Percentiles rank a stretch among this genome's conserved stretches.
These are phyloP conservation scores for Trichoderma simmonsii DNA, from an alignment of 2,329 filamentous ascomycete species.

Conservation along the genomic window DNA sequence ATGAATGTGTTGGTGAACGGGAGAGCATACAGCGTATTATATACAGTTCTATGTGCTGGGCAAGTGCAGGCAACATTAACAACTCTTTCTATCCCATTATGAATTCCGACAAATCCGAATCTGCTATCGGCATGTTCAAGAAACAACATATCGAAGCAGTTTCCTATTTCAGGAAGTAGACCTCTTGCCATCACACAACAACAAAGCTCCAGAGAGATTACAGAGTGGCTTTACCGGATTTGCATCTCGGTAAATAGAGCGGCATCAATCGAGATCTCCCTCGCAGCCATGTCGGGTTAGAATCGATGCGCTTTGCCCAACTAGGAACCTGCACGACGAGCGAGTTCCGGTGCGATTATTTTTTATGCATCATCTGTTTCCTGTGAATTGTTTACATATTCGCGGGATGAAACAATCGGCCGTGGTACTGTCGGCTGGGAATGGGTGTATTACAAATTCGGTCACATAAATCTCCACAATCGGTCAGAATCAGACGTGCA, in stretches of 20 bases:
- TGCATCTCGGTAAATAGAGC: not conserved
- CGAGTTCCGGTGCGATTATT: not conserved
- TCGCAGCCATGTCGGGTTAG: not conserved
- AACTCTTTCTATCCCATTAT: not conserved
- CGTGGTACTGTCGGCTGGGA: not conserved
- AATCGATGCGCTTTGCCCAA: not conserved
- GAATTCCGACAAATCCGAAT: not conserved
- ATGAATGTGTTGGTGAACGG: not conserved
- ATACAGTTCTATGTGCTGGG: not conserved
- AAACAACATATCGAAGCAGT: not conserved
- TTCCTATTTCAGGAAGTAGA: not conserved
- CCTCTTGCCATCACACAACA: not conserved
- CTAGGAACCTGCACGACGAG: not conserved
- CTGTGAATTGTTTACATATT: not conserved
- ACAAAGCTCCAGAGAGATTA: not conserved
- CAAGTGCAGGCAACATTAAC: not conserved
- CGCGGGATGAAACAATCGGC: not conserved
- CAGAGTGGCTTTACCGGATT: not conserved
- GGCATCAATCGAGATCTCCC: not conserved
- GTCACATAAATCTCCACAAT: not conserved
- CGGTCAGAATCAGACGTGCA: not conserved
- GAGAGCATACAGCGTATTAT: not conserved
- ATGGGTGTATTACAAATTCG: not conserved
- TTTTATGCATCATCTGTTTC: not conserved
- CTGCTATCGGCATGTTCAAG: not conserved